These are phyloP conservation scores for Carex littledalei DNA, from an alignment of 176 grass and related monocot genomes.

Conservation along the genomic window DNA sequence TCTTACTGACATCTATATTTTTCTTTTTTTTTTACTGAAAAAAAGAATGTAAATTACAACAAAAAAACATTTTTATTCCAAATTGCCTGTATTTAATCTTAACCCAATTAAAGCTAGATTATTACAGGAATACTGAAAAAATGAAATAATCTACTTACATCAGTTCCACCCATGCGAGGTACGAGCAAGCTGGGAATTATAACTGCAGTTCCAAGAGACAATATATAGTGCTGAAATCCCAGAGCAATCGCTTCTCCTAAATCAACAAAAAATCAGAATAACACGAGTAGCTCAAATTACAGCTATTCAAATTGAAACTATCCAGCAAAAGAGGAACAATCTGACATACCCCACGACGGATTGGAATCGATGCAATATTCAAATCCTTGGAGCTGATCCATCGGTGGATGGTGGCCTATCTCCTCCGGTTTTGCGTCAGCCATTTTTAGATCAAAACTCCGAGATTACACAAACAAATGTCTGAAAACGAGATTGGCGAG, in stretches of 20 bases:
- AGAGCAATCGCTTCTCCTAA: conserved; percentile 81
- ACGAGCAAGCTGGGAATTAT: conserved; percentile 85
- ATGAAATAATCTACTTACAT: conserved; percentile 44
- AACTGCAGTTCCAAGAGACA: conserved; percentile 82
- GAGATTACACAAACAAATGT: background rate
- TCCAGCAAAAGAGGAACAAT: conserved; percentile 23
- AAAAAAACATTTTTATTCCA: background rate
- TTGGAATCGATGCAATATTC: conserved; percentile 98
- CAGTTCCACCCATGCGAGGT: conserved; percentile 79
- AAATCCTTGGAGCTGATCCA: conserved; percentile 96
- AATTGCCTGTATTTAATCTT: background rate
- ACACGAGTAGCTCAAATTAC: background rate
- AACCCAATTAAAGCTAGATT: background rate
- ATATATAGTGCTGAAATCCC: conserved; percentile 89
- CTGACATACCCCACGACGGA: conserved; percentile 72
- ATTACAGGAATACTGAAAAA: background rate
- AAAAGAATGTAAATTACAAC: background rate
- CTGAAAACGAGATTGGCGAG: background rate
- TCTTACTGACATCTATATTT: background rate
- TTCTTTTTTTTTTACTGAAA: no score
- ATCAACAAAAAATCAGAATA: background rate
- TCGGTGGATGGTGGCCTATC: conserved; percentile 66
- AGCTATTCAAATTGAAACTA: conserved; percentile 16
- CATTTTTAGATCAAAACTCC: conserved; percentile 28
- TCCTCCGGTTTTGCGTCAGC: conserved; percentile 68